These are phyloP conservation scores for Xylaria venustula DNA, from an alignment of 495 filamentous ascomycete species.

Conservation along the genomic window DNA sequence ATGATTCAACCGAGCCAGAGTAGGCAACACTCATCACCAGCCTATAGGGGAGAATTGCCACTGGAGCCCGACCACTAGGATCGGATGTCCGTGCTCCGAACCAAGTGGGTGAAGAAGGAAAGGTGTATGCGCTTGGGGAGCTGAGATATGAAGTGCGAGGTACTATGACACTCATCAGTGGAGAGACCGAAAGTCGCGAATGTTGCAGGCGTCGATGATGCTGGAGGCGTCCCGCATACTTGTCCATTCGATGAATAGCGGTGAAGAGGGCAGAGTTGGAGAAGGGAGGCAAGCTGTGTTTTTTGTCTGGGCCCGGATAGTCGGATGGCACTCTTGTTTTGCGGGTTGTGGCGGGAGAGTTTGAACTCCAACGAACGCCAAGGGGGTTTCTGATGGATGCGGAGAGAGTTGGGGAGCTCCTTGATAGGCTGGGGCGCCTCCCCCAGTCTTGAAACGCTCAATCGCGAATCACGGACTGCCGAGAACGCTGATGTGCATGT, in stretches of 20 bases:
- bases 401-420: background rate
- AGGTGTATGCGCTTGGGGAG: background rate
- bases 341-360: background rate
- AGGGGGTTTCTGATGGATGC: background rate
- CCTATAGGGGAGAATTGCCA: background rate
- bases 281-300: background rate
- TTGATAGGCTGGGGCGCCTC: background rate
- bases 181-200: no score
- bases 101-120: background rate
- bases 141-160: background rate
- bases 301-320: background rate
- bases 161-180: no score
- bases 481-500: constrained; percentile 5
- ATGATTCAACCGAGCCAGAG: no score
- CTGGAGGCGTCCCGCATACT: background rate
- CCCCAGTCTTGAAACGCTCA: background rate
- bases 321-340: no score
- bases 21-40: no score
- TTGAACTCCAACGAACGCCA: background rate
- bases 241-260: background rate
- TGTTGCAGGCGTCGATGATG: no score
- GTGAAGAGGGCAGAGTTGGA: background rate
- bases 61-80: background rate
- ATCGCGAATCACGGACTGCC: constrained; percentile 6
- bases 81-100: background rate